phyloP scores from a whole-genome alignment of 1,284 basidiomycete species.

The Heterobasidion occidentale region DNA sequence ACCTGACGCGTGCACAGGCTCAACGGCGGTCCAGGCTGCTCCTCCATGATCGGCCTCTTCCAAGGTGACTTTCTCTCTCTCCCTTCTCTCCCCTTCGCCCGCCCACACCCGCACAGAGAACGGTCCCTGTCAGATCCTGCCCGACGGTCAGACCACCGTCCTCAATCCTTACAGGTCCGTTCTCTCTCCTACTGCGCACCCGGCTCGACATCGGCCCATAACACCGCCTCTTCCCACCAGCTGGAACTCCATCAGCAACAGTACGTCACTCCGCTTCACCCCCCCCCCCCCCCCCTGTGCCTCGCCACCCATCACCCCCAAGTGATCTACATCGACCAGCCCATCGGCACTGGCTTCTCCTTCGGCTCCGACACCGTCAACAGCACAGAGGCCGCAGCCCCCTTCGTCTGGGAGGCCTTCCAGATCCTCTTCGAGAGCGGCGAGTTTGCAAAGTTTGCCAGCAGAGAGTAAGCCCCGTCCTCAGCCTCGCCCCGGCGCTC shows the following conservation, averaged over 20 bases:
- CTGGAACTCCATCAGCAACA: constrained; percentile 67
- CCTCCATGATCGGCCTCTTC: constrained; percentile 60
- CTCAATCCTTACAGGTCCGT: constrained; percentile 26
- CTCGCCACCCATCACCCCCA: background rate
- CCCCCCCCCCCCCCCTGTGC: too few species aligned
- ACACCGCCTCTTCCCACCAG: constrained; percentile 19
- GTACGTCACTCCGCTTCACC: background rate
- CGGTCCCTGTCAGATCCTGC: constrained; percentile 51
- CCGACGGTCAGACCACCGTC: constrained; percentile 41
- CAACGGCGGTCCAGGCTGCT: constrained; percentile 56
- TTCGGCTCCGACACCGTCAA: constrained; percentile 47
- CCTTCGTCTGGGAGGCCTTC: constrained; percentile 54
- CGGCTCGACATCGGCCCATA: background rate
- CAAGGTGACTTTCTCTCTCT: constrained; percentile 19
- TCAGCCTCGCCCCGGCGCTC: too few species aligned
- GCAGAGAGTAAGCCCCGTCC: constrained; percentile 31
- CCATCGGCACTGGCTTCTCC: constrained; percentile 63
- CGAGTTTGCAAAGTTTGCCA: constrained; percentile 49
- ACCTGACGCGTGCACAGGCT: constrained; percentile 18
- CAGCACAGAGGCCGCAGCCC: constrained; percentile 44
- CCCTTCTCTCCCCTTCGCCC: background rate
- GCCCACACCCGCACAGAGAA: constrained; percentile 29
- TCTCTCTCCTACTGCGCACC: background rate
- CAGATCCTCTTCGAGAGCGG: constrained; percentile 46
- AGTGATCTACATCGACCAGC: constrained; percentile 71